These are phyloP conservation scores for Candida corydali DNA, from an alignment of 805 yeast genomes.

Conservation along the genomic window DNA sequence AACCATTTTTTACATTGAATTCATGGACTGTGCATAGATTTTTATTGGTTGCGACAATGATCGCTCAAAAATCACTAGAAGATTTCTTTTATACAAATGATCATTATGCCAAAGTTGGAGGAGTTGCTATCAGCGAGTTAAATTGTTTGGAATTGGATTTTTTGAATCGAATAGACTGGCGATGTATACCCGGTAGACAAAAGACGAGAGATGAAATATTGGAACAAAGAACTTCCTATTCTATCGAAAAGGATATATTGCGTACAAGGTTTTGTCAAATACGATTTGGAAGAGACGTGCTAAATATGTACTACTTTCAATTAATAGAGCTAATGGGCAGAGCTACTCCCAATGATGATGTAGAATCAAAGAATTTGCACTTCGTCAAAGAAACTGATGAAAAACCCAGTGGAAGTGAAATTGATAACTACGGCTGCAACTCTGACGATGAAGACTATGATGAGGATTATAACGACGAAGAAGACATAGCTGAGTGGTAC, in stretches of 20 bases:
- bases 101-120: conserved; percentile 95
- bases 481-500: background rate
- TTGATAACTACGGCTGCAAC: conserved; percentile 6
- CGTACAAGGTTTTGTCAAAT: conserved; percentile 16
- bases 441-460: conserved; percentile 5
- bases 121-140: conserved; percentile 76
- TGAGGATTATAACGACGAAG: conserved; percentile 2
- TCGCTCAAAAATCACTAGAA: conserved; percentile 86
- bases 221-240: background rate
- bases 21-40: conserved; percentile 93
- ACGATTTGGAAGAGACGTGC: conserved; percentile 32
- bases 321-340: conserved; percentile 40
- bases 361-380: conserved; percentile 2
- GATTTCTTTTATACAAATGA: conserved; percentile 91
- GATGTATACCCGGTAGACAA: conserved; percentile 38
- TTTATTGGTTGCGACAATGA: conserved; percentile 81
- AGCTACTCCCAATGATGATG: conserved; percentile 11
- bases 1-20: conserved; percentile 74
- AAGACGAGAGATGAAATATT: background rate
- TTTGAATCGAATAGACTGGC: conserved; percentile 72
- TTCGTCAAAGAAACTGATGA: conserved; percentile 2
- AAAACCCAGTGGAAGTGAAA: conserved; percentile 2
- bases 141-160: conserved; percentile 89
- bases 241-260: too few species aligned
- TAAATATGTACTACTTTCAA: conserved; percentile 36